Evolutionary conservation across 2,329 filamentous ascomycete species (phyloP), one percentile per base, ranked within the genome.

Genomic region (Didymella arachidicola): DNA sequence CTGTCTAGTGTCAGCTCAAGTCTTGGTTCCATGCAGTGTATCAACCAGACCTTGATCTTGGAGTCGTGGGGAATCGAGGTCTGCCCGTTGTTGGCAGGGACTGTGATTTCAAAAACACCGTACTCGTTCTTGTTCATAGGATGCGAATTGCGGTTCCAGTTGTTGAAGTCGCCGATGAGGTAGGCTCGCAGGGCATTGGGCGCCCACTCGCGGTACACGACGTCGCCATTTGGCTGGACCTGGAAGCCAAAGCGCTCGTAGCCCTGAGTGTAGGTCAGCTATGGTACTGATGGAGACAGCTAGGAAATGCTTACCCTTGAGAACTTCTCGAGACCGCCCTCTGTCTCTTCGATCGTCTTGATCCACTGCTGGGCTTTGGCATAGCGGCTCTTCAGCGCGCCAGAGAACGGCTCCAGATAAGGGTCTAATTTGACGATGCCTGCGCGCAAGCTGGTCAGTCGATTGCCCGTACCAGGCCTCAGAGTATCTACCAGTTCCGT

Each of bases 131-230:
- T 95, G 72, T 86, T 90, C 95, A 99, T 97, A 50, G 89, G 88
- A 68, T 95, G 91, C 25, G 92, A 87, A 62, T 87, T 86, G 70
- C 89, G 84, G 76, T 96, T 87, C 95, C 95, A 99, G 67, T 86
- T 86, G 79, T 99, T 99, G 83, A 98, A 99, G 69, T 98, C 95
- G 61, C 95, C 95, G 68, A 96, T 89, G 51, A 99, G 84, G 75
- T 88, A 93, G 48, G 95, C 95, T 72, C 90, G 84, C 39, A 87
- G 82, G 53, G 93, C 94, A 81, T 93, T 96, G 26, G 95, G 93
- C 1, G 95, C 95, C 95, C 95, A 99, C 84, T 99, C 95, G 68
- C 92, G 86, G 79, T 99, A 99, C 57, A 84, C 83, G 66, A 99
- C 92, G 77, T 93, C 93, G 76, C 92, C 92, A 71, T 96, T 88